Percentiles rank a stretch among this genome's conserved stretches.
Evolutionary conservation across 805 yeast genomes (phyloP).

Genomic region (Yamadazyma sp.): DNA sequence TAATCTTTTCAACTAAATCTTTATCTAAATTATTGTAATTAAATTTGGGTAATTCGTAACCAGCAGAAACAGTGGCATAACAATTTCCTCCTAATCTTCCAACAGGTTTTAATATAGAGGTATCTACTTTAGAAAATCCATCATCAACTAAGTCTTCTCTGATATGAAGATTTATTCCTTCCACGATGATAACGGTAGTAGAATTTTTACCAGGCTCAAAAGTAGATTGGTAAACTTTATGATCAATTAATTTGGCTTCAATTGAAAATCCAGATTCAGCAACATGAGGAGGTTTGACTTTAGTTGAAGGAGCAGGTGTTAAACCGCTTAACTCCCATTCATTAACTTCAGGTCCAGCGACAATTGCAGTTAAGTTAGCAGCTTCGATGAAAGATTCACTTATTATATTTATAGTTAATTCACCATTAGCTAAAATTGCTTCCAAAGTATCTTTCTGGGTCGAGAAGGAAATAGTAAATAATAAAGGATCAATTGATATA

Average conservation of each 20-base stretch:
- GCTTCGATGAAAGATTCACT: constrained; percentile 67
- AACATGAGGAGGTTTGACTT: constrained; percentile 55
- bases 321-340: constrained; percentile 59
- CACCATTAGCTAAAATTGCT: constrained; percentile 50
- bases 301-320: constrained; percentile 41
- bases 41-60: constrained; percentile 47
- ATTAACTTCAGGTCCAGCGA: constrained; percentile 47
- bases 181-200: constrained; percentile 44
- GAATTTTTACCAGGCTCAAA: constrained; percentile 28
- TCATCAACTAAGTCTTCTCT: constrained; percentile 52
- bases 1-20: constrained; percentile 1
- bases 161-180: constrained; percentile 56
- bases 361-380: constrained; percentile 48
- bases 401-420: constrained; percentile 54
- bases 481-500: constrained; percentile 55
- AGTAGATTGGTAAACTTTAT: constrained; percentile 45
- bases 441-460: constrained; percentile 50
- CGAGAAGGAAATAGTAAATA: constrained; percentile 50
- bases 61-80: constrained; percentile 44
- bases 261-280: constrained; percentile 60
- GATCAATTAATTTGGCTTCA: constrained; percentile 48
- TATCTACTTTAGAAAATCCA: constrained; percentile 38
- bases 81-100: constrained; percentile 48
- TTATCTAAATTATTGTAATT: constrained; percentile 20
- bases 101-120: constrained; percentile 49